A percentile compares a stretch with the other conserved stretches of the same genome.
Conservation (phyloP, 2,329 filamentous ascomycete genomes). For the Fusarium sp. region DNA sequence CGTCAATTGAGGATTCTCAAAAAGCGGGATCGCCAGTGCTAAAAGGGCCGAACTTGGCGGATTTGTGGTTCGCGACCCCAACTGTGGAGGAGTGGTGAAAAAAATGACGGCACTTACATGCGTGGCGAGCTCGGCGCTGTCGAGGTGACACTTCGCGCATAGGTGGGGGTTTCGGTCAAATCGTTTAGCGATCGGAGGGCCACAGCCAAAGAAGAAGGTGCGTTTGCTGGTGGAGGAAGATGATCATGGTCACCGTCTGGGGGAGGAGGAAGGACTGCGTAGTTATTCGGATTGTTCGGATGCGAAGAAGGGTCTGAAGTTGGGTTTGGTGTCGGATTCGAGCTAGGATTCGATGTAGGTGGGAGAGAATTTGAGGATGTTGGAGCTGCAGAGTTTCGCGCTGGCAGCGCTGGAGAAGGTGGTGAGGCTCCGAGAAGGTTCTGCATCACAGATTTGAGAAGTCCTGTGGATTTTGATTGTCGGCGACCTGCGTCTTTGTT, state of each 20-base stretch:
- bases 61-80: slow-evolving; percentile 37
- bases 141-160: slow-evolving; percentile 67
- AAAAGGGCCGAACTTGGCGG: slow-evolving; percentile 40
- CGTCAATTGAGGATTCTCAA: slow-evolving; percentile 34
- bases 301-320: slow-evolving; percentile 38
- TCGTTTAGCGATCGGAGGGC: slow-evolving; percentile 58
- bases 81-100: slow-evolving; percentile 12
- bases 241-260: slow-evolving; percentile 47
- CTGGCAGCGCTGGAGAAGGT: slow-evolving; percentile 45
- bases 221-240: slow-evolving; percentile 42
- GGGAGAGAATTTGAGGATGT: slow-evolving; percentile 37
- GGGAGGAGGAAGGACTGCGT: slow-evolving; percentile 51
- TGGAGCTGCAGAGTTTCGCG: slow-evolving; percentile 46
- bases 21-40: slow-evolving; percentile 32
- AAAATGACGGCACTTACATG: slow-evolving; percentile 59
- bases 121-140: slow-evolving; percentile 69
- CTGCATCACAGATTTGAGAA: slow-evolving; percentile 60
- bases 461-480: slow-evolving; percentile 55
- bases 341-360: slow-evolving; percentile 32
- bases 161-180: slow-evolving; percentile 64
- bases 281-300: slow-evolving; percentile 46
- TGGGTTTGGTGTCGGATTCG: slow-evolving; percentile 43
- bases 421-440: slow-evolving; percentile 52
- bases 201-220: slow-evolving; percentile 52
- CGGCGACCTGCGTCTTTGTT: slow-evolving; percentile 47